Evolutionary conservation across 1,284 basidiomycete species (phyloP), one percentile per base, ranked within the genome.

Genomic region (Inonotus obliquus): DNA sequence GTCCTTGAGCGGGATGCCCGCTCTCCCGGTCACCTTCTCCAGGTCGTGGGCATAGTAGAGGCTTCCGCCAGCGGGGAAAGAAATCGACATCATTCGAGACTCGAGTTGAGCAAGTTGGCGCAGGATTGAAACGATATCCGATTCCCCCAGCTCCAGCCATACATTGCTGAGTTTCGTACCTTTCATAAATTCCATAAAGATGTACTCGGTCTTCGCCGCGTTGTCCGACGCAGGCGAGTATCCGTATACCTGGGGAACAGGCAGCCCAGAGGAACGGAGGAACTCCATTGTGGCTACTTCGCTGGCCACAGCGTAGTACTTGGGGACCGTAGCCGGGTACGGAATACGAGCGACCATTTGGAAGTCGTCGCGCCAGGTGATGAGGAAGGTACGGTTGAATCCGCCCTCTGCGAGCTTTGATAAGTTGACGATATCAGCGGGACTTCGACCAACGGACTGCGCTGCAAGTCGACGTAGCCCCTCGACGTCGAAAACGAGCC

Each of bases 21-120:
- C 70, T 17, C 52, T 54, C 37, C 48, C 59, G 14, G 51, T 2
- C 39, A 54, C 52, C 29, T 60, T 41, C 21, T 54, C 25, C 29
- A 61, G 56, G 69, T 82, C 79, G 3, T 75, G 14, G 7, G 74
- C 53, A 63, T 75, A 82, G 72, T 83, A 82, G 3, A 82, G 72
- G 72, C 80, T 81, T 72, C 80, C 77, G 48, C 80, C 77, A 72
- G 78, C 79, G 17, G 79, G 80, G 63, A 83, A 82, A 66, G 75
- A 2, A 61, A 79, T 74, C 45, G 77, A 77, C 80, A 82, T 81
- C 71, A 82, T 78, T 1, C 63, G 55, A 4, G 76, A 74, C 72
- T 83, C 81, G 67, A 83, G 72, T 68, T 80, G 29, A 72, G 66
- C 73, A 68, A 82, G 70, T 67, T 82, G 77, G 55, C 73, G 73